A percentile compares a stretch with the other conserved stretches of the same genome.
Conservation (phyloP, 768 basidiomycete genomes). For the Amanita muscaria region DNA sequence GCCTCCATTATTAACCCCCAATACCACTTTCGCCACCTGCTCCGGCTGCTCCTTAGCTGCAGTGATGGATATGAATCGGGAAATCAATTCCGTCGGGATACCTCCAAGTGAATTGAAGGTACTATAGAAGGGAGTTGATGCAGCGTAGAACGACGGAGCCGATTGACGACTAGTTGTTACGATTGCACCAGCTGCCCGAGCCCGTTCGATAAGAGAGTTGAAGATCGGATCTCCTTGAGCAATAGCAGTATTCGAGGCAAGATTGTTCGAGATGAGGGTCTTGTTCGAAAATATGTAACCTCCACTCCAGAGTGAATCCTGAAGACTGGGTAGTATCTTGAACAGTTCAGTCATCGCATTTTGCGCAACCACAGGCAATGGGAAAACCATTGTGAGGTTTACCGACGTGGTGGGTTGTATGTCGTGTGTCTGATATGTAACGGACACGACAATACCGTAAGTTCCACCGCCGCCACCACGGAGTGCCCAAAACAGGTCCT, state of each 20-base stretch:
- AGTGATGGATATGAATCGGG: constrained; percentile 26
- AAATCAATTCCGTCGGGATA: constrained; percentile 2
- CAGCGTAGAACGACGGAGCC: background rate
- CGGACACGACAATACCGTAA: constrained; percentile 37
- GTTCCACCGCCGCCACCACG: constrained; percentile 37
- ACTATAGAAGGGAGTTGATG: background rate
- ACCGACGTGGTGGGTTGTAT: constrained; percentile 21
- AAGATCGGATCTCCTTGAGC: background rate
- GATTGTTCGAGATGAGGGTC: background rate
- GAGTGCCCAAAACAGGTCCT: constrained; percentile 30
- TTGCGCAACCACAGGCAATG: background rate
- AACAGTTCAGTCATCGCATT: background rate
- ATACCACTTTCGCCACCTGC: constrained; percentile 17
- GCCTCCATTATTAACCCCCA: constrained; percentile 14
- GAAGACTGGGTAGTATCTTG: background rate
- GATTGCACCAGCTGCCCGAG: background rate
- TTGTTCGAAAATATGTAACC: background rate
- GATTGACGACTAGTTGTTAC: background rate
- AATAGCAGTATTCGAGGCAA: background rate
- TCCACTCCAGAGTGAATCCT: background rate
- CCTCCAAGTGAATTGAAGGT: background rate
- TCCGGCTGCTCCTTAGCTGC: constrained; percentile 17
- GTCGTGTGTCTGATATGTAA: constrained; percentile 37
- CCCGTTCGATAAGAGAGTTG: background rate
- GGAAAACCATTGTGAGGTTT: constrained; percentile 6